phyloP scores from a whole-genome alignment of 805 yeast species.

The Ogataea wickerhamii region DNA sequence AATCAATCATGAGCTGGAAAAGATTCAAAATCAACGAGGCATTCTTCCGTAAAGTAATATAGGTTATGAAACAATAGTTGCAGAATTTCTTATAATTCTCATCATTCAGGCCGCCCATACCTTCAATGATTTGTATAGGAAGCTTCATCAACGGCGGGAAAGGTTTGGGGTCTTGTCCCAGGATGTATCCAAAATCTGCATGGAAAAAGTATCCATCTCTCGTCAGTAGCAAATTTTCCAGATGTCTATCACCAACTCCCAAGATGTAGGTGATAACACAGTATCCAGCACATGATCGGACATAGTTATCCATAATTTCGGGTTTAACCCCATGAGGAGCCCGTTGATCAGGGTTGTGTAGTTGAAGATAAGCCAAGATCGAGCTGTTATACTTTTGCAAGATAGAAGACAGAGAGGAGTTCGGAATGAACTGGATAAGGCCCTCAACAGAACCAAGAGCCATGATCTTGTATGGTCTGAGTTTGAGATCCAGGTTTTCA shows the following conservation, averaged over 20 bases:
- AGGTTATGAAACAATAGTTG: conserved; percentile 91
- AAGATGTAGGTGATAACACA: conserved; percentile 91
- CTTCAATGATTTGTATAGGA: conserved; percentile 95
- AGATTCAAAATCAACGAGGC: conserved; percentile 86
- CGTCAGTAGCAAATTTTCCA: conserved; percentile 81
- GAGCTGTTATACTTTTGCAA: conserved; percentile 63
- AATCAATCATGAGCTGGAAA: conserved; percentile 90
- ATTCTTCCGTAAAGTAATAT: conserved; percentile 83
- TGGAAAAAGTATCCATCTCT: conserved; percentile 88
- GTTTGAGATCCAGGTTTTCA: conserved; percentile 83
- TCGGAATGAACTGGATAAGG: conserved; percentile 90
- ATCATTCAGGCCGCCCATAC: conserved; percentile 92
- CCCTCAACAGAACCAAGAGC: conserved; percentile 93
- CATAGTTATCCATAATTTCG: conserved; percentile 87
- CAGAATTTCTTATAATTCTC: conserved; percentile 83
- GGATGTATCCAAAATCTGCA: conserved; percentile 94
- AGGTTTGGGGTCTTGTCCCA: conserved; percentile 97
- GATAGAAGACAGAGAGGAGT: conserved; percentile 81
- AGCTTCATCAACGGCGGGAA: conserved; percentile 98
- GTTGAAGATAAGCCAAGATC: conserved; percentile 65
- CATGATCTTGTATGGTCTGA: conserved; percentile 84
- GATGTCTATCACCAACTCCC: conserved; percentile 97
- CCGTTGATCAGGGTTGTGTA: conserved; percentile 55
- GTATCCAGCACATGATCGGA: conserved; percentile 94
- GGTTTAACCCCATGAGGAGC: conserved; percentile 48